phyloP scores from a whole-genome alignment of 2,329 filamentous ascomycete genomes.

The Xylaria sp. region DNA sequence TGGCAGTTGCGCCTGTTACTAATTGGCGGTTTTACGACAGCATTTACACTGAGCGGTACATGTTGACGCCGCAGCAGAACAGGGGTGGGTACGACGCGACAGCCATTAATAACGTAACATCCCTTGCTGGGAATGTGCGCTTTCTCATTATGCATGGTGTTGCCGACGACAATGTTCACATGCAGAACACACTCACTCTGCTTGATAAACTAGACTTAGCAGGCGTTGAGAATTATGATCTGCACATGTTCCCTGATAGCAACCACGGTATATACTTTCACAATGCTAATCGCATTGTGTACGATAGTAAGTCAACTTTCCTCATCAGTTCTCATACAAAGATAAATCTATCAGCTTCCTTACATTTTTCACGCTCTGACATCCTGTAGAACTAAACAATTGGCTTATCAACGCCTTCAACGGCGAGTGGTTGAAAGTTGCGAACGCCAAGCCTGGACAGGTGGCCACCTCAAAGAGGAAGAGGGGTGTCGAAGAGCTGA shows the following conservation, averaged over 20 bases:
- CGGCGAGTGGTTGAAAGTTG: conserved; percentile 83
- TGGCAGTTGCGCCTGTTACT: conserved; percentile 98
- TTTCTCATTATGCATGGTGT: conserved; percentile 97
- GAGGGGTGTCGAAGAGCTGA: conserved; percentile 43
- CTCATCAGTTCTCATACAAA: neutral
- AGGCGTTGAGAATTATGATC: conserved; percentile 90
- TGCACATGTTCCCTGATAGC: conserved; percentile 95
- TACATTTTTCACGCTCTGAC: conserved; percentile 49
- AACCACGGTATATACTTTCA: conserved; percentile 97
- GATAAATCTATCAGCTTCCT: neutral
- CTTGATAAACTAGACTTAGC: conserved; percentile 87
- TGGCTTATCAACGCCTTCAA: conserved; percentile 99
- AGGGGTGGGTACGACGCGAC: conserved; percentile 78
- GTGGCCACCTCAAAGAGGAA: conserved; percentile 48
- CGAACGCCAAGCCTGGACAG: conserved; percentile 60
- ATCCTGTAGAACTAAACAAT: conserved; percentile 74
- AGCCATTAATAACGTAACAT: conserved; percentile 77
- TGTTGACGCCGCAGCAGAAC: conserved; percentile 93
- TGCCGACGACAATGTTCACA: conserved; percentile 97
- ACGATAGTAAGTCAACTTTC: conserved; percentile 77
- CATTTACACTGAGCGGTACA: conserved; percentile 96
- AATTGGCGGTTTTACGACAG: conserved; percentile 97
- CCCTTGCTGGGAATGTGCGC: conserved; percentile 79
- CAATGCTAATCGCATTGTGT: conserved; percentile 89
- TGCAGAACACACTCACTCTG: conserved; percentile 90